These are phyloP conservation scores for Pleurotus giganteus DNA, from an alignment of 768 basidiomycete species.

Conservation along the genomic window DNA sequence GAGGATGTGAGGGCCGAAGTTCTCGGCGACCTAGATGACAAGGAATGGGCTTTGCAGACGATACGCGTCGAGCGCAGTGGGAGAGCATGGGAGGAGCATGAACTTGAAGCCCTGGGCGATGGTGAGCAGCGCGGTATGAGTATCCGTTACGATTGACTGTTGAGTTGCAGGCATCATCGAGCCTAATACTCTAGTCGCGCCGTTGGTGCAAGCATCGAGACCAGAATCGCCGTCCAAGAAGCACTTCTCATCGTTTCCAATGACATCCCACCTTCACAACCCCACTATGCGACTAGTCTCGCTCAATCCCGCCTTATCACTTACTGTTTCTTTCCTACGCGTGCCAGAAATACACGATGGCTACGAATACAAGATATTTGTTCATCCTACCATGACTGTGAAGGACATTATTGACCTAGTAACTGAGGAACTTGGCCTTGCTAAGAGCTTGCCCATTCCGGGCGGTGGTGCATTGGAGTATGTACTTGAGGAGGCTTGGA, in stretches of 20 bases:
- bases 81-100: conserved; percentile 68
- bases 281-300: conserved; percentile 73
- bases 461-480: conserved; percentile 73
- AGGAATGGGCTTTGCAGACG: conserved; percentile 68
- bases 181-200: conserved; percentile 43
- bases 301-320: conserved; percentile 55
- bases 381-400: conserved; percentile 56
- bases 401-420: conserved; percentile 51
- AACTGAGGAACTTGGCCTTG: conserved; percentile 64
- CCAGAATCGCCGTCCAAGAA: conserved; percentile 34
- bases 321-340: conserved; percentile 56
- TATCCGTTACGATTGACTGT: not conserved
- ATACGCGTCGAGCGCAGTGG: conserved; percentile 59
- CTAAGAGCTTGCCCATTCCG: conserved; percentile 61
- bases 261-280: conserved; percentile 65
- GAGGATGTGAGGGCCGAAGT: conserved; percentile 53
- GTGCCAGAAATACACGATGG: conserved; percentile 79
- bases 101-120: conserved; percentile 61
- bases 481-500: conserved; percentile 68
- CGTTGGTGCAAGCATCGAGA: conserved; percentile 44
- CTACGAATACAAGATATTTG: conserved; percentile 62
- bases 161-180: conserved; percentile 46
- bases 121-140: conserved; percentile 36
- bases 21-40: conserved; percentile 53
- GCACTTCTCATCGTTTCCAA: conserved; percentile 68